Percentiles rank a stretch among this genome's conserved stretches.
These are phyloP conservation scores for Paragyromitra xinjiangensis DNA, from an alignment of 495 filamentous ascomycete genomes.

Conservation along the genomic window DNA sequence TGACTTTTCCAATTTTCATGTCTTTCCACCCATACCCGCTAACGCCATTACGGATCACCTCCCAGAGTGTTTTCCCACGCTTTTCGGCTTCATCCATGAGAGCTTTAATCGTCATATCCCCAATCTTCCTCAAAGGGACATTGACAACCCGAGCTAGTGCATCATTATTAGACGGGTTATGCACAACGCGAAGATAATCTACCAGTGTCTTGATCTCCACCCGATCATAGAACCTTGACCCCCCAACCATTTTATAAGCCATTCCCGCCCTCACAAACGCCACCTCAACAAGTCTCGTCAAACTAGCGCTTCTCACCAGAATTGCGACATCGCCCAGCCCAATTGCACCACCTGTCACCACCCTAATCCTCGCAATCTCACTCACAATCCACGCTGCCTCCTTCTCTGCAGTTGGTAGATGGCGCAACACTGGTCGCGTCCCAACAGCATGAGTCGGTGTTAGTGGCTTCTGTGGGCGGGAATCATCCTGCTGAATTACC, in stretches of 20 bases:
- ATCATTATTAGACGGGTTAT: constrained; percentile 88
- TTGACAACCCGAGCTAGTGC: constrained; percentile 87
- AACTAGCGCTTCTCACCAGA: constrained; percentile 79
- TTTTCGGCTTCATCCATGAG: constrained; percentile 79
- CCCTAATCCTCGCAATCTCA: constrained; percentile 77
- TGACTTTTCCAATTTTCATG: constrained; percentile 72
- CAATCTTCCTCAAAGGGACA: constrained; percentile 80
- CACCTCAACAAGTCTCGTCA: constrained; percentile 86
- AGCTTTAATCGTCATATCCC: constrained; percentile 77
- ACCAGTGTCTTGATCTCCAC: constrained; percentile 87
- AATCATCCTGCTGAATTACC: constrained; percentile 90
- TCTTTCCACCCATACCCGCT: constrained; percentile 73
- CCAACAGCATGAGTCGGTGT: constrained; percentile 83
- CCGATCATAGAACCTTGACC: constrained; percentile 90
- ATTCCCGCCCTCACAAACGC: constrained; percentile 86
- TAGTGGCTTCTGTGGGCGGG: constrained; percentile 78
- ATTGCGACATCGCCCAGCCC: constrained; percentile 83
- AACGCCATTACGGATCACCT: constrained; percentile 71
- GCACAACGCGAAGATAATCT: constrained; percentile 87
- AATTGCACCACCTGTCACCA: constrained; percentile 76
- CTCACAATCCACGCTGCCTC: constrained; percentile 91
- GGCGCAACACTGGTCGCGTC: constrained; percentile 82
- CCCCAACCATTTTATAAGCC: constrained; percentile 92
- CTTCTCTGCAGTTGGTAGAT: constrained; percentile 71
- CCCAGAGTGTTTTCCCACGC: constrained; percentile 76